Conservation (phyloP, 768 basidiomycete species). For the Dictyophora rubrovolvata region DNA sequence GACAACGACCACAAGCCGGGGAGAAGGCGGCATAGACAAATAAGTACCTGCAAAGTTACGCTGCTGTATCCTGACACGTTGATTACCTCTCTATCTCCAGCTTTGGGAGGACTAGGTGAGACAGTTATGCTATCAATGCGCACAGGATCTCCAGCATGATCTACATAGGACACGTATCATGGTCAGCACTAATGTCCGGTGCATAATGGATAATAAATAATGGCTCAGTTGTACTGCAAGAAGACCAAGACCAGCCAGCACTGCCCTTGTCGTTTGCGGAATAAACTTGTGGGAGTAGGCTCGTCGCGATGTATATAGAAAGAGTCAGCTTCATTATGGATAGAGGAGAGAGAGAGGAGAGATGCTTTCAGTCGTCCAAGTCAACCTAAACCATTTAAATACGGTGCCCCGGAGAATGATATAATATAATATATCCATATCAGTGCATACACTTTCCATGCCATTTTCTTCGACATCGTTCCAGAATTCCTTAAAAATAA, state of each 20-base stretch:
- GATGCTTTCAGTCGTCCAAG: too few relatives aligned
- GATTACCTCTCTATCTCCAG: conserved; percentile 79
- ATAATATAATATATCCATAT: too few relatives aligned
- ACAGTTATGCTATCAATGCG: conserved; percentile 64
- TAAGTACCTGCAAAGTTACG: neutral
- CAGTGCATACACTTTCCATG: too few relatives aligned
- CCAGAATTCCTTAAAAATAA: too few relatives aligned
- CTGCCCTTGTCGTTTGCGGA: too few relatives aligned
- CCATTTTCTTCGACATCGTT: too few relatives aligned
- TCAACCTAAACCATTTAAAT: too few relatives aligned
- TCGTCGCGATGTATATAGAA: too few relatives aligned
- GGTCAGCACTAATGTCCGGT: neutral
- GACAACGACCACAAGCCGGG: neutral
- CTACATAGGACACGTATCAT: neutral
- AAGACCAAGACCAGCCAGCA: neutral
- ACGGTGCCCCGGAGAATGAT: too few relatives aligned
- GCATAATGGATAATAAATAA: neutral
- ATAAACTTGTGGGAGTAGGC: too few relatives aligned
- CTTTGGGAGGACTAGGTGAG: conserved; percentile 78
- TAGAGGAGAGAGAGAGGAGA: too few relatives aligned
- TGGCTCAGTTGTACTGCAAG: neutral
- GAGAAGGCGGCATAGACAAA: neutral
- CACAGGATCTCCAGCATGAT: conserved; percentile 29
- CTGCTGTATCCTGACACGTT: conserved; percentile 48
- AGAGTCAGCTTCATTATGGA: too few relatives aligned